Percentiles rank a stretch among this genome's conserved stretches.
phyloP scores from a whole-genome alignment of 1,139 yeast species.

The Geotrichum siamense region DNA sequence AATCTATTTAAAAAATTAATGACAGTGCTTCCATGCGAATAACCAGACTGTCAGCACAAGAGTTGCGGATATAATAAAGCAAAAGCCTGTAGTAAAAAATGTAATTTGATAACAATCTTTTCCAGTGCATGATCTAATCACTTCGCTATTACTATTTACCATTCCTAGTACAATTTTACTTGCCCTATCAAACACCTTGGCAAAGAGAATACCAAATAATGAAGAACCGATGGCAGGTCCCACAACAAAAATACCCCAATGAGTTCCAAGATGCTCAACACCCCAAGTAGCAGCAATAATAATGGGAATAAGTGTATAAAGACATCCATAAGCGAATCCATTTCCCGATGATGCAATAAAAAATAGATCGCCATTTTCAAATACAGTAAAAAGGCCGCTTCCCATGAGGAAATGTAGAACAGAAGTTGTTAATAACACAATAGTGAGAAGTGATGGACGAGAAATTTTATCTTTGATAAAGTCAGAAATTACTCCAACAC shows the following conservation, averaged over 20 bases:
- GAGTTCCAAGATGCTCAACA: conserved; percentile 77
- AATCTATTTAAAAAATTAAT: too few species aligned
- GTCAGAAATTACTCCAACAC: conserved; percentile 64
- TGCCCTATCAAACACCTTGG: conserved; percentile 49
- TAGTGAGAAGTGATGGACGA: conserved; percentile 29
- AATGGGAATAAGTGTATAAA: conserved; percentile 81
- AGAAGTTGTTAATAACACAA: conserved; percentile 25
- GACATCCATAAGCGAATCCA: conserved; percentile 75
- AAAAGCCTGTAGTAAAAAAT: conserved; percentile 10
- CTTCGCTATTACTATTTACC: conserved; percentile 9
- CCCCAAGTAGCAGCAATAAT: conserved; percentile 84
- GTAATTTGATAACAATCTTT: conserved; percentile 23
- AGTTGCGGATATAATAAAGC: conserved; percentile 1
- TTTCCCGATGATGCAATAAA: conserved; percentile 45
- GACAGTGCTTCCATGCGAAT: conserved; percentile 14
- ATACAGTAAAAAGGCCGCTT: conserved; percentile 37
- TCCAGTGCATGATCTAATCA: conserved; percentile 22
- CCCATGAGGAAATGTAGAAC: conserved; percentile 27
- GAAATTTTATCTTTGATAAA: conserved; percentile 26
- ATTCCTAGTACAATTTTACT: conserved; percentile 9
- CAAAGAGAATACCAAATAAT: conserved; percentile 64
- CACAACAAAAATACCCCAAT: conserved; percentile 86
- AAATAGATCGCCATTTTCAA: conserved; percentile 27
- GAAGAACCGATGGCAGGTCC: conserved; percentile 89
- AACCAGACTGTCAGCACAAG: conserved; percentile 10